A percentile compares a stretch with the other conserved stretches of the same genome.
Conservation (phyloP, 208 protist species). For the Leptomonas seymouri region DNA sequence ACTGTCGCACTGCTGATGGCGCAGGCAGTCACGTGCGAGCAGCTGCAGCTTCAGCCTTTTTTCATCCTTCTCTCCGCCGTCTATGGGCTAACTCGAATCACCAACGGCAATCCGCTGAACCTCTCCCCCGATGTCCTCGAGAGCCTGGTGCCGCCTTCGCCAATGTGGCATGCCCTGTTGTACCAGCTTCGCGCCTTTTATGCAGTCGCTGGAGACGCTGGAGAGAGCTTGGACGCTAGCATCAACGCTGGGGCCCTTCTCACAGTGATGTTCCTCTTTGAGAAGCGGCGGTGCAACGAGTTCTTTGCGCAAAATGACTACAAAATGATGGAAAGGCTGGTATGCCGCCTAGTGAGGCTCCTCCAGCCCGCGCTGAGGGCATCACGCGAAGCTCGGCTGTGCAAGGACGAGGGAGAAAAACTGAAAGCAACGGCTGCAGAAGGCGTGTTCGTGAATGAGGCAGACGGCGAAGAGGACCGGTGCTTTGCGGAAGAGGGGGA, state of each 20-base stretch:
- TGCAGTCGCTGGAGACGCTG: not conserved
- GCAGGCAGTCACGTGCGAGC: slow-evolving; percentile 40
- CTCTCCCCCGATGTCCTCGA: slow-evolving; percentile 13
- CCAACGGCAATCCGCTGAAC: slow-evolving; percentile 15
- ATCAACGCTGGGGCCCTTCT: slow-evolving; percentile 25
- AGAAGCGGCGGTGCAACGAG: slow-evolving; percentile 6
- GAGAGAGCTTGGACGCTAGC: not conserved
- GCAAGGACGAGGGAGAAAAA: not conserved
- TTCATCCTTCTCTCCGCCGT: slow-evolving; percentile 56
- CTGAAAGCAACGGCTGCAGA: not conserved
- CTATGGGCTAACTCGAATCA: slow-evolving; percentile 61
- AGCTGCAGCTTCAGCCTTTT: slow-evolving; percentile 73
- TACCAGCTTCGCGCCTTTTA: slow-evolving; percentile 38
- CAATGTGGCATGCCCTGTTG: slow-evolving; percentile 63
- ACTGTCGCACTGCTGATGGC: slow-evolving; percentile 27
- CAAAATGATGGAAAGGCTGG: slow-evolving; percentile 1
- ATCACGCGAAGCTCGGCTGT: not conserved
- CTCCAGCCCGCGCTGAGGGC: slow-evolving; percentile 11
- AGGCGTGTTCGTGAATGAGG: not conserved
- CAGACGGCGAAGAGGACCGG: not conserved
- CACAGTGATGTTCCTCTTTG: slow-evolving; percentile 28
- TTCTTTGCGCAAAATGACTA: slow-evolving; percentile 7
- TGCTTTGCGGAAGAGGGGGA: not conserved
- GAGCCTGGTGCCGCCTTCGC: slow-evolving; percentile 35
- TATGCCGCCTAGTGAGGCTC: slow-evolving; percentile 4